Percentiles rank a stretch among this genome's conserved stretches.
Evolutionary conservation across 2,329 filamentous ascomycete genomes (phyloP).

Genomic region (Trichoderma oligosporum): DNA sequence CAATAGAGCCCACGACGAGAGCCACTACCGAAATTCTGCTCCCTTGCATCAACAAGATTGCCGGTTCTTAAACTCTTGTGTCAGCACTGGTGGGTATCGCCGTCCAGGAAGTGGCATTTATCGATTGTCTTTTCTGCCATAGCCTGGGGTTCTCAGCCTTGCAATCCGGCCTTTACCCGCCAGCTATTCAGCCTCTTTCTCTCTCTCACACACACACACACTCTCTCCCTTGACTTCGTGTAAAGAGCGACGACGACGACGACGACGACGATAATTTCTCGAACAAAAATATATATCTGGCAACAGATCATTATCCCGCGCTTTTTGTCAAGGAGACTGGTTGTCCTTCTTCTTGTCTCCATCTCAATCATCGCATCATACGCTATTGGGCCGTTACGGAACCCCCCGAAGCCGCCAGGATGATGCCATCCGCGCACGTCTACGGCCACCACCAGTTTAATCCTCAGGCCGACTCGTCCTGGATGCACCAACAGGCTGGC

Average conservation of each 20-base stretch:
- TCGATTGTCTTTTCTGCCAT: not conserved
- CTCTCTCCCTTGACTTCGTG: slow-evolving; percentile 12
- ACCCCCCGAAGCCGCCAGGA: slow-evolving; percentile 35
- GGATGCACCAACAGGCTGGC: slow-evolving; percentile 63
- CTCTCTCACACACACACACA: too few species aligned
- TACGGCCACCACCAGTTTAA: slow-evolving; percentile 67
- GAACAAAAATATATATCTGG: not conserved
- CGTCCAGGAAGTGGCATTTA: not conserved
- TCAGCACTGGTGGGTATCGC: not conserved
- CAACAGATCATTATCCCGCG: not conserved
- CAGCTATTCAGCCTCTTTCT: slow-evolving; percentile 1
- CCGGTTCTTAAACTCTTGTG: not conserved
- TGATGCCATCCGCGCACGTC: slow-evolving; percentile 62
- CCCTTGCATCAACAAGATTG: not conserved
- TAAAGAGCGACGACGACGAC: too few species aligned
- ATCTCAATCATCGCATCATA: not conserved
- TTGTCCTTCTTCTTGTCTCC: not conserved
- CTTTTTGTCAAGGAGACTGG: not conserved
- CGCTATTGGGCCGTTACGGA: slow-evolving; percentile 1
- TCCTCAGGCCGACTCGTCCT: slow-evolving; percentile 58
- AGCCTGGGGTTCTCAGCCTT: slow-evolving; percentile 6
- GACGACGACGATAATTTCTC: slow-evolving; percentile 5
- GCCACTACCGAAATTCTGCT: not conserved
- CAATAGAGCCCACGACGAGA: not conserved
- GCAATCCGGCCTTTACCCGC: slow-evolving; percentile 12